Percentiles rank a stretch among this genome's conserved stretches.
These are phyloP conservation scores for Tieghemiomyces parasiticus DNA, from an alignment of 192 early-diverging fungal species.

Conservation along the genomic window DNA sequence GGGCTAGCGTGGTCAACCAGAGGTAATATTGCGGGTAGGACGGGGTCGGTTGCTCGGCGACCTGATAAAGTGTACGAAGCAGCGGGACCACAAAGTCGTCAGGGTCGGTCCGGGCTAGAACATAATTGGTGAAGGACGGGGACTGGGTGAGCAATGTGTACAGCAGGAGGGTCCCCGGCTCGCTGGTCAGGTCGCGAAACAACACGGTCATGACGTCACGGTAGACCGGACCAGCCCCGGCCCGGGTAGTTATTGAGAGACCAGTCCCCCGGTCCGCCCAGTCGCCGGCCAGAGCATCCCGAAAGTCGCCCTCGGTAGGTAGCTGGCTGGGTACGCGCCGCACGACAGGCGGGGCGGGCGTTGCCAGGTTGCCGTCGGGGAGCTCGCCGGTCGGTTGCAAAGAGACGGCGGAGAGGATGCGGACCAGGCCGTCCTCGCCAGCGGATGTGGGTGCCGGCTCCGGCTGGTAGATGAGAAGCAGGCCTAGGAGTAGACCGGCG, in stretches of 20 bases:
- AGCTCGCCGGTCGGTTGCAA: not conserved
- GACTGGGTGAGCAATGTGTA: not conserved
- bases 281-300: not conserved
- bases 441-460: not conserved
- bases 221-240: not conserved
- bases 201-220: not conserved
- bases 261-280: not conserved
- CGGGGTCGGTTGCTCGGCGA: not conserved
- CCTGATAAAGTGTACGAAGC: not conserved
- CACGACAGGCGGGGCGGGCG: not conserved
- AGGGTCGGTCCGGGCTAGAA: slow-evolving; percentile 6
- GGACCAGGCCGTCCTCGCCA: not conserved
- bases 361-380: not conserved
- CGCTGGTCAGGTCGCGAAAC: not conserved
- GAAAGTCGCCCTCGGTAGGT: not conserved
- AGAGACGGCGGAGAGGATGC: too few relatives aligned
- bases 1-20: not conserved
- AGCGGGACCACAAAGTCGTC: slow-evolving; percentile 7
- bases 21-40: slow-evolving; percentile 3
- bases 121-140: slow-evolving; percentile 1
- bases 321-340: not conserved
- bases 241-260: not conserved
- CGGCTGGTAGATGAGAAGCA: slow-evolving; percentile 6
- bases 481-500: not conserved
- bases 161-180: not conserved